A percentile compares a stretch with the other conserved stretches of the same genome.
Conservation (phyloP, 352 stramenopile species). For the Globisporangium carolinianum region DNA sequence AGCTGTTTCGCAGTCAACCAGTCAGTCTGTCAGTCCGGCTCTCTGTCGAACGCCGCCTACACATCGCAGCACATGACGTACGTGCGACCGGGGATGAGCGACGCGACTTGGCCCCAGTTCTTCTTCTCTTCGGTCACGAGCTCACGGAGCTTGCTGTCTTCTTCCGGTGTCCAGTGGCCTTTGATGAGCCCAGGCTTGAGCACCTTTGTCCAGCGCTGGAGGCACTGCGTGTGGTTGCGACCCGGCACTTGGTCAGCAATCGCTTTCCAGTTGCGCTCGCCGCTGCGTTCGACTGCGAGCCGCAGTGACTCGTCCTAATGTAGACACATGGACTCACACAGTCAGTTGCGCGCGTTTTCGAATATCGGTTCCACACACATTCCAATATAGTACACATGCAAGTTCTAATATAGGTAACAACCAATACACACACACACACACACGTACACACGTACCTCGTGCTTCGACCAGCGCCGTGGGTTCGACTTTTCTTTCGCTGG, state of each 20-base stretch:
- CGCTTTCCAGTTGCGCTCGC: slow-evolving; percentile 86
- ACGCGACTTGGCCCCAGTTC: slow-evolving; percentile 88
- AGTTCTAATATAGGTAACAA: neutral
- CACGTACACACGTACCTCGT: slow-evolving; percentile 23
- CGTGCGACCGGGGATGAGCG: slow-evolving; percentile 77
- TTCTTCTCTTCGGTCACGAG: slow-evolving; percentile 84
- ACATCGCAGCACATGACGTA: slow-evolving; percentile 15
- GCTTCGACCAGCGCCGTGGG: slow-evolving; percentile 74
- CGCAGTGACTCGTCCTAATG: slow-evolving; percentile 70
- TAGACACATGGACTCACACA: neutral
- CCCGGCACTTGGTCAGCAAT: slow-evolving; percentile 89
- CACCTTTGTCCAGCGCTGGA: slow-evolving; percentile 92
- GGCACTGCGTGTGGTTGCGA: slow-evolving; percentile 90
- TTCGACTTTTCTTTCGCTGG: slow-evolving; percentile 85
- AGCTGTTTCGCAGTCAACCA: slow-evolving; percentile 27
- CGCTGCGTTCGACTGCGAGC: slow-evolving; percentile 77
- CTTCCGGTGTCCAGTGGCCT: slow-evolving; percentile 88
- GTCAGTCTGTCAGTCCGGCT: too few species aligned
- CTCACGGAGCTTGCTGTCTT: slow-evolving; percentile 82
- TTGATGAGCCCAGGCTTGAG: slow-evolving; percentile 91
- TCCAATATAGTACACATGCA: slow-evolving; percentile 5
- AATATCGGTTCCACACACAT: too few species aligned
- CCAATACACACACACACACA: neutral
- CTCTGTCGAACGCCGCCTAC: neutral
- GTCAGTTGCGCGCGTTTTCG: too few species aligned